phyloP scores from a whole-genome alignment of 345 rosid genomes.

The Psidium guajava region DNA sequence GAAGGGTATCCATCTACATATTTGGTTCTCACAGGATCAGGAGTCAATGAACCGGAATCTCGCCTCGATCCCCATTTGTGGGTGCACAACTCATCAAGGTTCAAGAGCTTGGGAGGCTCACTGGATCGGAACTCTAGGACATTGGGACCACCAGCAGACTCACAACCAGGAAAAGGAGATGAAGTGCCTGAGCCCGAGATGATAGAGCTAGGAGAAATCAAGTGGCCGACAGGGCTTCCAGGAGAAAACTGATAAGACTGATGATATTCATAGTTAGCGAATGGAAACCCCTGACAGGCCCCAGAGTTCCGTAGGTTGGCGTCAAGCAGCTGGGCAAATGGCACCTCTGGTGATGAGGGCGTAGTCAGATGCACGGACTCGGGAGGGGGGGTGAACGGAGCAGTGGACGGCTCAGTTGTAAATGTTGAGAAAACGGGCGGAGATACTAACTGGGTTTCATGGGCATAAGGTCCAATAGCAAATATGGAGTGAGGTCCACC shows the following conservation, averaged over 20 bases:
- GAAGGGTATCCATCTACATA: constrained; percentile 20
- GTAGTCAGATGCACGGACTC: constrained; percentile 79
- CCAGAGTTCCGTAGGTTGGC: constrained; percentile 26
- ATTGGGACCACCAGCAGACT: constrained; percentile 22
- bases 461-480: constrained; percentile 90
- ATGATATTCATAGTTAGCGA: constrained; percentile 59
- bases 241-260: constrained; percentile 77
- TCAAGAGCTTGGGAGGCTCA: constrained; percentile 59
- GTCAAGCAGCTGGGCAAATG: constrained; percentile 78
- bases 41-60: constrained; percentile 43
- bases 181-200: constrained; percentile 84
- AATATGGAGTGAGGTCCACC: constrained; percentile 73
- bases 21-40: constrained; percentile 31
- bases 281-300: constrained; percentile 29
- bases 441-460: constrained; percentile 85
- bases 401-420: constrained; percentile 97
- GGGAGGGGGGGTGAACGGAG: constrained; percentile 86
- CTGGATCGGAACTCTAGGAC: constrained; percentile 48
- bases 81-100: constrained; percentile 35
- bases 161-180: constrained; percentile 82
- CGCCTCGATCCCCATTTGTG: constrained; percentile 26
- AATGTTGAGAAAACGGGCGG: constrained; percentile 91
- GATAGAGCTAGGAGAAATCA: constrained; percentile 86
- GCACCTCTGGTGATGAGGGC: constrained; percentile 96
- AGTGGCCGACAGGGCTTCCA: constrained; percentile 90